phyloP scores from a whole-genome alignment of 768 basidiomycete genomes.

The Brasilioporus rufonigricans region DNA sequence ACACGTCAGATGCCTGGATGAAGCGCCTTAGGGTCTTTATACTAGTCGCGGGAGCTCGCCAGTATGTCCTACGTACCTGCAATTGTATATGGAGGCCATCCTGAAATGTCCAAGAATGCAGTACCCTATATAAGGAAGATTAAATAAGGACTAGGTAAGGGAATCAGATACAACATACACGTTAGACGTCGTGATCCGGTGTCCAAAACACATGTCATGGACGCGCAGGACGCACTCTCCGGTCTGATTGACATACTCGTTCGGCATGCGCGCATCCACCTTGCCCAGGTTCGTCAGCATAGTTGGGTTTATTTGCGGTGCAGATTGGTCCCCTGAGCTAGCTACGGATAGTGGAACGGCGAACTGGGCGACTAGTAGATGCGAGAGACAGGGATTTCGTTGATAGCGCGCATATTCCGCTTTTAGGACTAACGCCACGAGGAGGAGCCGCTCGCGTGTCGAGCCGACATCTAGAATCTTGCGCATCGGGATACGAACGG shows the following conservation, averaged over 20 bases:
- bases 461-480: slow-evolving; percentile 1
- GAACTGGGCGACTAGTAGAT: background rate
- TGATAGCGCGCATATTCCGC: background rate
- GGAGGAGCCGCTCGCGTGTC: background rate
- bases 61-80: background rate
- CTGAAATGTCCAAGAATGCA: slow-evolving; percentile 4
- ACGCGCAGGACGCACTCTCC: background rate
- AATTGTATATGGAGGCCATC: background rate
- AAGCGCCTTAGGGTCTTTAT: background rate
- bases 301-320: background rate
- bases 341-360: background rate
- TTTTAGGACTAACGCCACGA: background rate
- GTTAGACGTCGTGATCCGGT: slow-evolving; percentile 1
- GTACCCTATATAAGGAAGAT: background rate
- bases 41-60: too few relatives aligned
- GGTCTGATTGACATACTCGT: background rate
- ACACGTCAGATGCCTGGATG: slow-evolving; percentile 1
- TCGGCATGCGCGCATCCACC: background rate
- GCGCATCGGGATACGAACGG: slow-evolving; percentile 3
- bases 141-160: background rate
- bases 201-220: slow-evolving; percentile 1
- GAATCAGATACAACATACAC: background rate
- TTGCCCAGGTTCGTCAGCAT: slow-evolving; percentile 2
- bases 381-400: slow-evolving; percentile 1
- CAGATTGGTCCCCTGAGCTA: background rate